Evolutionary conservation across 345 rosid genomes (phyloP).

Genomic region (Citrus hindsii): DNA sequence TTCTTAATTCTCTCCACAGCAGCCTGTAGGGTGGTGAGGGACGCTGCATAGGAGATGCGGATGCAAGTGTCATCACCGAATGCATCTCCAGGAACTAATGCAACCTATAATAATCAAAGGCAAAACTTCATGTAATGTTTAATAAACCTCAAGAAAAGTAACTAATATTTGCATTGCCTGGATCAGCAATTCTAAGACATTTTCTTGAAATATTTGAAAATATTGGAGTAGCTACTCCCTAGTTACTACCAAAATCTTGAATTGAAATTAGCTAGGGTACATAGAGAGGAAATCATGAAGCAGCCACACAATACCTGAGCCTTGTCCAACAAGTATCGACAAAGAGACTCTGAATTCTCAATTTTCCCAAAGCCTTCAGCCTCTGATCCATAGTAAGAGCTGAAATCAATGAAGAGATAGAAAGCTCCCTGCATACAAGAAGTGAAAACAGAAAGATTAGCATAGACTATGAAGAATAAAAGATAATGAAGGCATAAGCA

Average conservation of each 20-base stretch:
- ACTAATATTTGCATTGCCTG: background rate
- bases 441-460: background rate
- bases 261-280: background rate
- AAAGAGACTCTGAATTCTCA: conserved; percentile 55
- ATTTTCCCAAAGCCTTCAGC: conserved; percentile 80
- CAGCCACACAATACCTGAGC: conserved; percentile 42
- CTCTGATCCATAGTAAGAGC: conserved; percentile 75
- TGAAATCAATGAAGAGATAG: conserved; percentile 82
- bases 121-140: background rate
- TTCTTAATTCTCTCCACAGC: conserved; percentile 83
- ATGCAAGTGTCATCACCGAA: conserved; percentile 92
- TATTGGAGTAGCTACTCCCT: background rate
- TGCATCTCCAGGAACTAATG: conserved; percentile 94
- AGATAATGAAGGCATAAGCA: conserved; percentile 34
- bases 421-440: conserved; percentile 81
- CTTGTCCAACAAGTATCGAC: conserved; percentile 61
- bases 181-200: background rate
- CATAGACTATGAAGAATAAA: background rate
- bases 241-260: background rate
- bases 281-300: background rate
- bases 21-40: conserved; percentile 62
- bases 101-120: conserved; percentile 49
- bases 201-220: background rate
- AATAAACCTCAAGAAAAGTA: background rate
- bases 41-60: conserved; percentile 87